phyloP scores from a whole-genome alignment of 495 filamentous ascomycete genomes.

The Poronia punctata region DNA sequence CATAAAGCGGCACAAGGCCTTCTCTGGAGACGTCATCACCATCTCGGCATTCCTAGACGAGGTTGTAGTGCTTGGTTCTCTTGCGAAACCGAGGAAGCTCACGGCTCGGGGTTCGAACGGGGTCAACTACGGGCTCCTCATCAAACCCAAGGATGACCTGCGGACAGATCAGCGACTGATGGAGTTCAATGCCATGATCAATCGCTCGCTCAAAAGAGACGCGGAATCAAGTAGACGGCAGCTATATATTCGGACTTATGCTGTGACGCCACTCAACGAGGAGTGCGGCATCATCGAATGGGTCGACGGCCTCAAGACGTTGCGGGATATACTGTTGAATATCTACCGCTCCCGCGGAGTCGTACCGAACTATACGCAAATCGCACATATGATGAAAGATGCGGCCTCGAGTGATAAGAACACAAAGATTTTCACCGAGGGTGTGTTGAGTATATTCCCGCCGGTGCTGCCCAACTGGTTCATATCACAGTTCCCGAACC shows the following conservation, averaged over 20 bases:
- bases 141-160: slow-evolving; percentile 97
- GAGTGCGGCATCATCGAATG: slow-evolving; percentile 98
- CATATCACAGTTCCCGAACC: slow-evolving; percentile 86
- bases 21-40: slow-evolving; percentile 54
- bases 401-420: slow-evolving; percentile 37
- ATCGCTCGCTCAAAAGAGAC: slow-evolving; percentile 83
- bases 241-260: slow-evolving; percentile 88
- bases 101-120: slow-evolving; percentile 85
- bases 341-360: slow-evolving; percentile 68
- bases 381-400: slow-evolving; percentile 43
- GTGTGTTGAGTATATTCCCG: slow-evolving; percentile 60
- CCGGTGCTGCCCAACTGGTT: slow-evolving; percentile 92
- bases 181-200: slow-evolving; percentile 99
- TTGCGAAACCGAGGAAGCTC: slow-evolving; percentile 88
- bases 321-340: slow-evolving; percentile 82
- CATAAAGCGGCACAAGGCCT: slow-evolving; percentile 70
- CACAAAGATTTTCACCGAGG: slow-evolving; percentile 60
- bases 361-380: slow-evolving; percentile 38
- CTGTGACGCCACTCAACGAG: slow-evolving; percentile 92
- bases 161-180: slow-evolving; percentile 95
- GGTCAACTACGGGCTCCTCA: slow-evolving; percentile 76
- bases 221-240: slow-evolving; percentile 79
- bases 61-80: slow-evolving; percentile 80
- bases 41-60: slow-evolving; percentile 68
- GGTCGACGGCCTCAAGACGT: slow-evolving; percentile 92